A percentile compares a stretch with the other conserved stretches of the same genome.
phyloP scores from a whole-genome alignment of 2,329 filamentous ascomycete genomes.

The Calonectria honghensis region DNA sequence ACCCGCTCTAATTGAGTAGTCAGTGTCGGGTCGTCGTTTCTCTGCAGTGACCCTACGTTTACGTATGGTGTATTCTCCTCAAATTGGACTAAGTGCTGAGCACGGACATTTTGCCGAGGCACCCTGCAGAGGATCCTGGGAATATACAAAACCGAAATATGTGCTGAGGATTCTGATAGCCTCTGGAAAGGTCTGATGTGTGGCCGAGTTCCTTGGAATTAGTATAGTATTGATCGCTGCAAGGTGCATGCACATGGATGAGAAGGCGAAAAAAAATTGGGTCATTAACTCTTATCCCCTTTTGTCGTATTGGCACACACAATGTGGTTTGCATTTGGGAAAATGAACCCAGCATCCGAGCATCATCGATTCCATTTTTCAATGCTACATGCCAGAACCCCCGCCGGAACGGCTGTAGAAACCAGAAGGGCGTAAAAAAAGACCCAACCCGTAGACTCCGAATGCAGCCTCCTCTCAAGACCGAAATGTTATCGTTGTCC shows the following conservation, averaged over 20 bases:
- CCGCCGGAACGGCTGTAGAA: constrained; percentile 70
- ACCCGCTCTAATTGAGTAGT: background rate
- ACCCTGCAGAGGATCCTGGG: background rate
- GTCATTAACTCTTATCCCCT: background rate
- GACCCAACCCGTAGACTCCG: constrained; percentile 77
- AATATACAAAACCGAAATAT: background rate
- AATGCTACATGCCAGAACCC: constrained; percentile 76
- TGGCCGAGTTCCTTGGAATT: too few species aligned
- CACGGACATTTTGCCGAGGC: background rate
- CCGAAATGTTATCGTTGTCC: constrained; percentile 65
- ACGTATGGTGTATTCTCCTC: background rate
- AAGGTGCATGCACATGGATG: constrained; percentile 3
- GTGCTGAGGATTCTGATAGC: background rate
- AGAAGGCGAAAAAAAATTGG: background rate
- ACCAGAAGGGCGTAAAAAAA: constrained; percentile 68
- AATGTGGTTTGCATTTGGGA: constrained; percentile 42
- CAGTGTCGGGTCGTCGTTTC: background rate
- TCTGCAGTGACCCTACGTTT: background rate
- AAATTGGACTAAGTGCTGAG: background rate
- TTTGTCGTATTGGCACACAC: constrained; percentile 19
- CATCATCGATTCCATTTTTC: constrained; percentile 73
- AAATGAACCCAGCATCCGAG: constrained; percentile 58
- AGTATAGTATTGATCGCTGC: background rate
- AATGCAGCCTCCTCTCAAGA: constrained; percentile 75
- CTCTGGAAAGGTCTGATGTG: background rate